Base-by-base conservation (phyloP, 352 stramenopile genomes). In the Phytophthora ohioensis region DNA sequence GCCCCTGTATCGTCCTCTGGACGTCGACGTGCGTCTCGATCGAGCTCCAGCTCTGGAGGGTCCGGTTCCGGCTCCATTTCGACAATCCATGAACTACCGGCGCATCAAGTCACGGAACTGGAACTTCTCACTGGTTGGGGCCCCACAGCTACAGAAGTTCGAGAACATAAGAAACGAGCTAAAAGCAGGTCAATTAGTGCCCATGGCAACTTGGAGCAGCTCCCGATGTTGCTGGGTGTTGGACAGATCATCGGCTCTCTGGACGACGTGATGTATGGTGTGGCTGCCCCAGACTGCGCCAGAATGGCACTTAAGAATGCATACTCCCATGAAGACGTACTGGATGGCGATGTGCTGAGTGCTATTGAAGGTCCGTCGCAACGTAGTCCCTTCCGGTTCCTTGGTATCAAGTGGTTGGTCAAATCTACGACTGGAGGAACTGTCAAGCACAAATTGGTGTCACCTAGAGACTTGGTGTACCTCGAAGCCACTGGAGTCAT, bases 361-460 rank as follows among this genome's bases (percentile, higher is more conserved):
- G 75, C 82, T 39, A 85, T 92, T 46, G 69, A 87, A 69, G 80
- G 75, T 0, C 86, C 86, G 4, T 85, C 73, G 27, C 60, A 81
- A 12, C 73, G 73, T 32, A 88, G 88, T 31, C 86, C 86, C 49
- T 93, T 92, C 70, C 74, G 80, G 15, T 84, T 87, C 48, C 63
- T 93, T 11, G 82, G 82, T 0, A 70, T 93, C 67, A 93, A 93
- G 60, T 93, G 84, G 84, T 64, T 88, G 13, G 67, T 92, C 15
- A 82, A 87, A 21, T 81, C 79, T 38, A 71, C 81, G 48, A 43
- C 79, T 27, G 73, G 60, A 12, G 69, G 78, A 15, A 72, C 70
- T 32, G 41, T 27, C 39, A 88, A 83, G 58, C 79, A 90, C 39
- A 66, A 68, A 12, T 12, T 87, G 12, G 68, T 78, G 12, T 81